A percentile compares a stretch with the other conserved stretches of the same genome.
These are phyloP conservation scores for Agrocybe chaxingu DNA, from an alignment of 768 basidiomycete genomes.

Conservation along the genomic window DNA sequence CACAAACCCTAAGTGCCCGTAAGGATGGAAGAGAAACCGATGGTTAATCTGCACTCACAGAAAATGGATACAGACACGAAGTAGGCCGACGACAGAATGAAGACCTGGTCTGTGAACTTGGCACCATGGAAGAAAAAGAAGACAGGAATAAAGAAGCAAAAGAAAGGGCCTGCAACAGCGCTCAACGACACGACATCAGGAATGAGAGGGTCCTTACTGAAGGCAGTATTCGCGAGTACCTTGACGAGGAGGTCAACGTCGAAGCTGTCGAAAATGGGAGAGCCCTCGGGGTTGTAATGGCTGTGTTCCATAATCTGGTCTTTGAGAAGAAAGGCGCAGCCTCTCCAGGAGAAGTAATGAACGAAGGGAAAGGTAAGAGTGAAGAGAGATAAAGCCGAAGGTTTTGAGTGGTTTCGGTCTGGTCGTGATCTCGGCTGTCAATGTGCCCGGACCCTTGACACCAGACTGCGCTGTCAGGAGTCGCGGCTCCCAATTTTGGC, in stretches of 20 bases:
- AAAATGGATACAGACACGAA: constrained; percentile 57
- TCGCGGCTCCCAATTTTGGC: too few relatives aligned
- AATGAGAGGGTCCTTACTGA: constrained; percentile 51
- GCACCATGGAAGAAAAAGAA: constrained; percentile 74
- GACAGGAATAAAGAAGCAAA: constrained; percentile 74
- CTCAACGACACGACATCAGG: constrained; percentile 1
- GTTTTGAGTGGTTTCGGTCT: neutral
- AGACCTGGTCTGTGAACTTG: constrained; percentile 43
- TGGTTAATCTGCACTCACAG: constrained; percentile 47
- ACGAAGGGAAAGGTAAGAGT: constrained; percentile 1
- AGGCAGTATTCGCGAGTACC: constrained; percentile 72
- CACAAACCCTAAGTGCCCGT: constrained; percentile 47
- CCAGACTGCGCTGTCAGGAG: too few relatives aligned
- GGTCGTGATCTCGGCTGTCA: constrained; percentile 6
- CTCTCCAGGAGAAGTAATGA: constrained; percentile 17
- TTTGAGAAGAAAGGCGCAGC: constrained; percentile 27
- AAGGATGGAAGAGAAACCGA: neutral
- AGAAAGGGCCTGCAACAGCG: constrained; percentile 67
- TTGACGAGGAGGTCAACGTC: constrained; percentile 79
- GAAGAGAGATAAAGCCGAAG: neutral
- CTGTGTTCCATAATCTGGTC: constrained; percentile 25
- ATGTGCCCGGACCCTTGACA: constrained; percentile 2
- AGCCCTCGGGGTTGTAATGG: constrained; percentile 28
- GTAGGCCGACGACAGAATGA: constrained; percentile 53
- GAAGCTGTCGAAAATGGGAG: constrained; percentile 63